These are phyloP conservation scores for Fomitopsis serialis DNA, from an alignment of 768 basidiomycete species.

Conservation along the genomic window DNA sequence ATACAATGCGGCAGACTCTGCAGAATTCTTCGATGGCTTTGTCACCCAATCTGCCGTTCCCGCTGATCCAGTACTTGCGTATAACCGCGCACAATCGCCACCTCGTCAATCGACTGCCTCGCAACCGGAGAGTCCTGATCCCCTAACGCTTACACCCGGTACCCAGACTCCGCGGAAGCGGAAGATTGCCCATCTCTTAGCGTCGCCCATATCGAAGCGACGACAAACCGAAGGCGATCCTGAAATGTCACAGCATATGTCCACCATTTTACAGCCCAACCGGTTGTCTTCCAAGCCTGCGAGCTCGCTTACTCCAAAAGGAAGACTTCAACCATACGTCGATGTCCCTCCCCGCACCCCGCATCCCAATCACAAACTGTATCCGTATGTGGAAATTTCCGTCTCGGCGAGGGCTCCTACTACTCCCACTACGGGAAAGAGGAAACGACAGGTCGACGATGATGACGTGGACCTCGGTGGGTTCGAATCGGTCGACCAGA, in stretches of 20 bases:
- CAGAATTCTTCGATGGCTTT: constrained; percentile 62
- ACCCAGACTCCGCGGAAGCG: constrained; percentile 64
- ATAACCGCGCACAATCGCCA: constrained; percentile 16
- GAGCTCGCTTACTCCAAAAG: constrained; percentile 11
- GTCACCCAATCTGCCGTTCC: constrained; percentile 45
- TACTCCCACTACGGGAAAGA: constrained; percentile 15
- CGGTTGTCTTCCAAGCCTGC: background rate
- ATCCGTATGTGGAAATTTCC: constrained; percentile 25
- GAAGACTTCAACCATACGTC: constrained; percentile 22
- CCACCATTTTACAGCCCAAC: background rate
- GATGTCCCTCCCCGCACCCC: constrained; percentile 22
- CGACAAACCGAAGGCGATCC: background rate
- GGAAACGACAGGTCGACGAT: constrained; percentile 26
- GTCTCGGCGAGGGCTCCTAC: constrained; percentile 17
- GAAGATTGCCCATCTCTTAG: constrained; percentile 53
- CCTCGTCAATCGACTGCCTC: constrained; percentile 14
- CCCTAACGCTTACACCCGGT: constrained; percentile 35
- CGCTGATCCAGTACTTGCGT: background rate
- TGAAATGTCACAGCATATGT: constrained; percentile 1
- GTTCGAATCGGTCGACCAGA: constrained; percentile 49
- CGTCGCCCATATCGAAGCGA: constrained; percentile 64
- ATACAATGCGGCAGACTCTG: constrained; percentile 54
- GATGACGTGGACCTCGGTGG: constrained; percentile 45
- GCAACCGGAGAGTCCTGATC: constrained; percentile 45
- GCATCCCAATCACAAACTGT: constrained; percentile 15